Base-by-base conservation (phyloP, 208 protist species). In the Crithidia thermophila region DNA sequence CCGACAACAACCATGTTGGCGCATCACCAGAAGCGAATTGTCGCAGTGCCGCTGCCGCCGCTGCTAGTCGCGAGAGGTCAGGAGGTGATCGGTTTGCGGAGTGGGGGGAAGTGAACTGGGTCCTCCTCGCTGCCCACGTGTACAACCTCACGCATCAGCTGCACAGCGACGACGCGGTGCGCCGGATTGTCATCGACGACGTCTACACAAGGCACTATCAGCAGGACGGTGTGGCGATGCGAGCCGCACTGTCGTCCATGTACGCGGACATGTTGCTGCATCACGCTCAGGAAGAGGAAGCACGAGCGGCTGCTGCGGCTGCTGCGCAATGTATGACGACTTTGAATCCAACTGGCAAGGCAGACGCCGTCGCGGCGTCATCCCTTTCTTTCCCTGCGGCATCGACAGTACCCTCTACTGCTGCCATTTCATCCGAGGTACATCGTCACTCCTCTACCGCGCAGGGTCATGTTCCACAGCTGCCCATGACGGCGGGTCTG, bases 61-160 rank as follows among this genome's bases (percentile, higher is more conserved):
- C 52, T 27, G 28, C 20, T 25, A 31, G 20, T 10, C 3, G 16
- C 34, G 7, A 21, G 6, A 47, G 16, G 8, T 7, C 36, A 8
- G 55, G 7, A 1, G 34, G 34, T n/a, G n/a, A 28, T 6, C 28
- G 5, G 33, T 63, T 66, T 36, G 25, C 30, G 9, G 20, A 3
- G 0, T 67, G 59, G 68, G 68, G 52, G 1, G 43, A 46, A 0
- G 68, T 75, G 51, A 45, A 63, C 28, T 75, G 68, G 68, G 59
- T 60, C 34, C 43, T 75, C 34, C 60, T 75, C 13, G 68, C 68
- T 1, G 68, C 68, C 13, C 59, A 75, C 52, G 59, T 68, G 60
- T 75, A 75, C 60, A 60, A 23, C 4, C 27, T 75, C 18, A 75
- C 68, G 4, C 31, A 60, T 14, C 33, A 42, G 42, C 68, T 75